phyloP scores from a whole-genome alignment of 352 stramenopile genomes.

The Aphanomyces invadans region DNA sequence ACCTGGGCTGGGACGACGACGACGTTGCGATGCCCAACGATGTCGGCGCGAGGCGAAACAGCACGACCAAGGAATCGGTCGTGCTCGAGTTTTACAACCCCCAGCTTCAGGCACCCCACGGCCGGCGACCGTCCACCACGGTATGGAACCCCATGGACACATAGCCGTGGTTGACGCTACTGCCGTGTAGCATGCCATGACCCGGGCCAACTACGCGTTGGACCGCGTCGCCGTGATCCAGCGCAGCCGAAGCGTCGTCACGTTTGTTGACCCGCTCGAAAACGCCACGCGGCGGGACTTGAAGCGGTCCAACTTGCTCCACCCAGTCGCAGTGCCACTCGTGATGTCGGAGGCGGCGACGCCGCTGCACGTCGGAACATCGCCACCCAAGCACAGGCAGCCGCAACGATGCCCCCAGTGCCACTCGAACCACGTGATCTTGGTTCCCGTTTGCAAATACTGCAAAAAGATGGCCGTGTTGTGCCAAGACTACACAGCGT shows the following conservation, averaged over 20 bases:
- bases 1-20: constrained; percentile 12
- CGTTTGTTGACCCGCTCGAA: constrained; percentile 16
- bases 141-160: no score
- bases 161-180: no score
- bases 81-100: constrained; percentile 22
- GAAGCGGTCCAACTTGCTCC: constrained; percentile 1
- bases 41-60: constrained; percentile 16
- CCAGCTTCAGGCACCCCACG: not conserved
- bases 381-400: not conserved
- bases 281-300: not conserved
- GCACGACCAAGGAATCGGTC: not conserved
- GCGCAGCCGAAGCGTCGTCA: not conserved
- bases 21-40: constrained; percentile 38
- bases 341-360: not conserved
- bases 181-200: constrained; percentile 9
- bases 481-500: not conserved
- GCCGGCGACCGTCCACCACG: not conserved
- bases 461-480: constrained; percentile 11
- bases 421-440: constrained; percentile 3
- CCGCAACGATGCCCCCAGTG: constrained; percentile 1
- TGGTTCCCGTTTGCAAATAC: constrained; percentile 15
- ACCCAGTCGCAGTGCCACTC: not conserved
- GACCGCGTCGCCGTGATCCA: not conserved
- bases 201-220: not conserved
- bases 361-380: not conserved